These are phyloP conservation scores for Fusarium sterilihyphosum DNA, from an alignment of 2,329 filamentous ascomycete genomes.

Conservation along the genomic window DNA sequence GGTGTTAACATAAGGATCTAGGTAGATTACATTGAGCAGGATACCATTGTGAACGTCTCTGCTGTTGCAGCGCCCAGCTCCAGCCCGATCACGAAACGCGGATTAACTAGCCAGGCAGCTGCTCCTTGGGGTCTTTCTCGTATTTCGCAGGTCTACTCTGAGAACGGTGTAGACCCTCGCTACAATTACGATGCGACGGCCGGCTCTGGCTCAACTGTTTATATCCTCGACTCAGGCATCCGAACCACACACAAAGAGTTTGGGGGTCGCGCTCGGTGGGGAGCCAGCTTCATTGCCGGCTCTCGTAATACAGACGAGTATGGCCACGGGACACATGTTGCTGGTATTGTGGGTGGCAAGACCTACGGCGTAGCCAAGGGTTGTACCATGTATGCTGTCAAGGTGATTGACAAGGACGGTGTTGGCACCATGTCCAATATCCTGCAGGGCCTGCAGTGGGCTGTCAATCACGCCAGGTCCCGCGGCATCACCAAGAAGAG, in stretches of 20 bases:
- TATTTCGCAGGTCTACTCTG: not conserved
- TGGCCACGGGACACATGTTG: conserved; percentile 47
- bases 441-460: conserved; percentile 41
- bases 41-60: conserved; percentile 1
- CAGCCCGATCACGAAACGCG: not conserved
- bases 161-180: not conserved
- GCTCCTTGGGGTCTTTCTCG: conserved; percentile 20
- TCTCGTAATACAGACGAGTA: conserved; percentile 41
- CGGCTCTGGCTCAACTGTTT: conserved; percentile 46
- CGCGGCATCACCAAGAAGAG: not conserved
- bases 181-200: conserved; percentile 42
- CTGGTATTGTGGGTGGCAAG: conserved; percentile 44
- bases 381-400: conserved; percentile 42
- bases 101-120: not conserved
- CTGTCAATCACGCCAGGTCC: conserved; percentile 45
- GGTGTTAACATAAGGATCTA: not conserved
- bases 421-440: not conserved
- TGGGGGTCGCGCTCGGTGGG: conserved; percentile 40
- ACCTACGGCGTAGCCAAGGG: conserved; percentile 47
- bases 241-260: conserved; percentile 48
- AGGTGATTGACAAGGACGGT: conserved; percentile 40
- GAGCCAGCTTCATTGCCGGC: conserved; percentile 39
- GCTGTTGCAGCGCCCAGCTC: not conserved
- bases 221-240: conserved; percentile 58
- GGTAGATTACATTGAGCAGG: conserved; percentile 15